phyloP scores from a whole-genome alignment of 768 basidiomycete genomes.

The Trametes cubensis region DNA sequence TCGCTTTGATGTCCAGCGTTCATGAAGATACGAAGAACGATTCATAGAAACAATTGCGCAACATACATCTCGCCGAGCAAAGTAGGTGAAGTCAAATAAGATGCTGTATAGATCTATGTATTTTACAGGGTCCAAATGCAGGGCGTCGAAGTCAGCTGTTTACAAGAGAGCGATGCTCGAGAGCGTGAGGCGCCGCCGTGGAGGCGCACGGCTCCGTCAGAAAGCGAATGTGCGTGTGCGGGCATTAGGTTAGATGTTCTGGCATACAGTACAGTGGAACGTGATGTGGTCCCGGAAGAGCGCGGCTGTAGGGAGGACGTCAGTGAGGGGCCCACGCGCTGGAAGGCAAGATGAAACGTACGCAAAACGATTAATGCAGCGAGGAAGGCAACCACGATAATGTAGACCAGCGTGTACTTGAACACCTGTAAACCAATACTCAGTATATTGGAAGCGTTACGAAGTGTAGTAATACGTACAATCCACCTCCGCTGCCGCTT shows the following conservation, averaged over 20 bases:
- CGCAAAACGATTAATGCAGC: constrained; percentile 83
- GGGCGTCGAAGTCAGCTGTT: constrained; percentile 17
- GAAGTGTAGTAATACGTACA: constrained; percentile 45
- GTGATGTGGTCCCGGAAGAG: constrained; percentile 82
- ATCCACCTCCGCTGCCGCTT: constrained; percentile 92
- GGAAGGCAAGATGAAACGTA: constrained; percentile 45
- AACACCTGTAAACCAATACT: constrained; percentile 51
- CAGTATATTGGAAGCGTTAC: constrained; percentile 1
- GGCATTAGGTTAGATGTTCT: constrained; percentile 64
- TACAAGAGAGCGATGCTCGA: constrained; percentile 23
- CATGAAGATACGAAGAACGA: too few relatives aligned
- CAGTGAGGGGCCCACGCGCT: constrained; percentile 18
- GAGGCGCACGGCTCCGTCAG: constrained; percentile 11
- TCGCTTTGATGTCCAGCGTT: too few relatives aligned
- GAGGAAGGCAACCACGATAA: constrained; percentile 72
- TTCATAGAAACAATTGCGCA: background rate
- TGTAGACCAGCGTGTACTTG: constrained; percentile 85
- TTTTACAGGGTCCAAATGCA: constrained; percentile 24
- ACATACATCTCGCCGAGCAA: background rate
- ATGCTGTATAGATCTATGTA: constrained; percentile 26
- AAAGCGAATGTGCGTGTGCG: constrained; percentile 21
- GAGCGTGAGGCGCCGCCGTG: constrained; percentile 13
- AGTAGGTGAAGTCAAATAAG: constrained; percentile 15
- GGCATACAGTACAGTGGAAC: constrained; percentile 81
- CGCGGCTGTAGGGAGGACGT: constrained; percentile 52